A percentile compares a stretch with the other conserved stretches of the same genome.
Evolutionary conservation across 306 rosid genomes (phyloP).

Genomic region (Cucurbita ficifolia): DNA sequence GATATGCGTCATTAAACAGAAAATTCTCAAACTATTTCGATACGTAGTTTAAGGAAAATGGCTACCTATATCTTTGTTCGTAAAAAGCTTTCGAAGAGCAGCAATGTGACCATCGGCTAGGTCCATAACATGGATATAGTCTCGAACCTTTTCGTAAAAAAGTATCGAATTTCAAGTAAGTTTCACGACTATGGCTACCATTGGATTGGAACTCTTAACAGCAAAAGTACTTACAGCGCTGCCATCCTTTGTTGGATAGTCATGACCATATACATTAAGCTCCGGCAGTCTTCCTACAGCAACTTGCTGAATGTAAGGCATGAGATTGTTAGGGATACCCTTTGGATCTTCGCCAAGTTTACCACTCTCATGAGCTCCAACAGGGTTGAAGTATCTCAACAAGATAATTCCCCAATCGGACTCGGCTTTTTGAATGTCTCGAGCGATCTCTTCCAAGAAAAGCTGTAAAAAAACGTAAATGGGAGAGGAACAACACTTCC

Average conservation of each 20-base stretch:
- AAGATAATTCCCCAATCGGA: conserved; percentile 73
- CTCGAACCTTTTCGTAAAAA: conserved; percentile 48
- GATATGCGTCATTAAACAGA: background rate
- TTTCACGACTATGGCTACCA: background rate
- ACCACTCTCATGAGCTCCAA: conserved; percentile 95
- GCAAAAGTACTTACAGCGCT: conserved; percentile 47
- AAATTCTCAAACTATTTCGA: background rate
- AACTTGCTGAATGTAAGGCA: conserved; percentile 95
- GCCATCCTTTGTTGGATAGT: conserved; percentile 86
- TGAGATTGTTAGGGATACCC: conserved; percentile 87
- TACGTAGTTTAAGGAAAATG: background rate
- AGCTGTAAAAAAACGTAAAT: conserved; percentile 25
- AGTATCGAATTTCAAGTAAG: background rate
- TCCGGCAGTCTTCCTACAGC: conserved; percentile 83
- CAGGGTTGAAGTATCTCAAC: conserved; percentile 89
- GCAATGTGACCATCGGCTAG: conserved; percentile 98
- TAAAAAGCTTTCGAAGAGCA: conserved; percentile 69
- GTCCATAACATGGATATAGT: conserved; percentile 98
- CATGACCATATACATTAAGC: conserved; percentile 71
- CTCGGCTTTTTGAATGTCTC: conserved; percentile 72
- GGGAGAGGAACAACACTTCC: background rate
- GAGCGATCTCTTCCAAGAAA: conserved; percentile 77
- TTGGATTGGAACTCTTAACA: background rate
- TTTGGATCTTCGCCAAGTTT: conserved; percentile 86
- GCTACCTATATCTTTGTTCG: conserved; percentile 46